These are phyloP conservation scores for Metarhizium humberi DNA, from an alignment of 2,329 filamentous ascomycete genomes.

Conservation along the genomic window DNA sequence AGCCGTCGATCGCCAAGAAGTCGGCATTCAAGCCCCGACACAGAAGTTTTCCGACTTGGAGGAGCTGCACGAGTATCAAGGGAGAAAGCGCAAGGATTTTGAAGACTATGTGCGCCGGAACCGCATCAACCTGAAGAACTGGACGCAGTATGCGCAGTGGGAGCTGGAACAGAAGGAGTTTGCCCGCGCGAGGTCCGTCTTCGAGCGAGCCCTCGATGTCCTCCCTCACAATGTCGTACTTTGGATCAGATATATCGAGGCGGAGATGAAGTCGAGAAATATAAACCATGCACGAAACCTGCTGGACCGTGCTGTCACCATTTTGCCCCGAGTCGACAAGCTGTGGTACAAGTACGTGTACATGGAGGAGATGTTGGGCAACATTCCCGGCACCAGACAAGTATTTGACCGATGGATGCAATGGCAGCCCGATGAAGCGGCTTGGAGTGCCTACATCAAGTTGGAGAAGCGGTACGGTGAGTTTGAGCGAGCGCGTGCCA, in stretches of 20 bases:
- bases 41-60: constrained; percentile 94
- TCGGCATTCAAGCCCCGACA: constrained; percentile 76
- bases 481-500: constrained; percentile 78
- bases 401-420: constrained; percentile 98
- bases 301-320: constrained; percentile 87
- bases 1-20: constrained; percentile 93
- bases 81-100: constrained; percentile 90
- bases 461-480: constrained; percentile 92
- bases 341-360: constrained; percentile 99
- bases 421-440: constrained; percentile 94
- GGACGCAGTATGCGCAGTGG: constrained; percentile 96
- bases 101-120: constrained; percentile 97
- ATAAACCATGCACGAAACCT: constrained; percentile 96
- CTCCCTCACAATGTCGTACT: constrained; percentile 77
- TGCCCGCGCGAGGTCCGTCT: constrained; percentile 80
- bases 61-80: constrained; percentile 95
- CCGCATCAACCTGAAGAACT: constrained; percentile 93
- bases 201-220: constrained; percentile 89
- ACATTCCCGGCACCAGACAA: constrained; percentile 82
- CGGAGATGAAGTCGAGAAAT: constrained; percentile 86
- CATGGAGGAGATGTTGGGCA: constrained; percentile 96
- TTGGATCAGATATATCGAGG: constrained; percentile 90
- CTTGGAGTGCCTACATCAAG: constrained; percentile 95
- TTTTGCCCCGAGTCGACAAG: constrained; percentile 86
- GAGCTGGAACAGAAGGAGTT: constrained; percentile 98